These are phyloP conservation scores for Lodderomyces parapsilosis DNA, from an alignment of 1,139 yeast genomes.

Conservation along the genomic window DNA sequence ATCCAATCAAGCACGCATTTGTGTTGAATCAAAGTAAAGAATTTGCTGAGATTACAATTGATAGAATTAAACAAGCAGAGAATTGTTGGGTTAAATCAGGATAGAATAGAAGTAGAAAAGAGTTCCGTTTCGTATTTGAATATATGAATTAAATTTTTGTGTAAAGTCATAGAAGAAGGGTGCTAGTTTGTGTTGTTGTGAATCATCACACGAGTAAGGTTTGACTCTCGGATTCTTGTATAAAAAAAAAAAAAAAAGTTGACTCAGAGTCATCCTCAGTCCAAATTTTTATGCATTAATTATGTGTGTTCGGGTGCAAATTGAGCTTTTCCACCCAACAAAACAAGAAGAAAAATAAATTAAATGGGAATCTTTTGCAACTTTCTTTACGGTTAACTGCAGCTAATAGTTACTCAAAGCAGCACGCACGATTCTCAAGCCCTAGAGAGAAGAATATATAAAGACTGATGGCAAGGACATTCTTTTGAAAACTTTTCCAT, in stretches of 20 bases:
- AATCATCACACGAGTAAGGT: neutral
- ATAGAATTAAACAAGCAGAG: conserved; percentile 9
- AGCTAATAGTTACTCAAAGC: neutral
- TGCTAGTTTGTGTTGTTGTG: neutral
- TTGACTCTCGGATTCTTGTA: neutral
- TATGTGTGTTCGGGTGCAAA: conserved; percentile 9
- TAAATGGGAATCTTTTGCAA: neutral
- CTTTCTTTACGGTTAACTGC: neutral
- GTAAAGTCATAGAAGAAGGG: neutral
- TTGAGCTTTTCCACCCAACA: conserved; percentile 3
- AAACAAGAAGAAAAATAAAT: neutral
- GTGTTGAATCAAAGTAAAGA: conserved; percentile 54
- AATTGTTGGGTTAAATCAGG: neutral
- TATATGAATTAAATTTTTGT: no score
- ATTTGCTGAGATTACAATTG: conserved; percentile 45
- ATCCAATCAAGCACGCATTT: conserved; percentile 52
- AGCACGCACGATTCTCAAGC: no score
- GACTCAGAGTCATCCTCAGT: conserved; percentile 14
- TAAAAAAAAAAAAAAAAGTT: no score
- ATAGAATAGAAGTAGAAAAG: neutral
- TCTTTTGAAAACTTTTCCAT: neutral
- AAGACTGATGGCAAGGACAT: no score
- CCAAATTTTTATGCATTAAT: neutral
- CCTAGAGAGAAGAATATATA: neutral
- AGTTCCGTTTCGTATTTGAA: neutral